Conservation (phyloP, 2,329 filamentous ascomycete genomes). For the Cytospora piceae region DNA sequence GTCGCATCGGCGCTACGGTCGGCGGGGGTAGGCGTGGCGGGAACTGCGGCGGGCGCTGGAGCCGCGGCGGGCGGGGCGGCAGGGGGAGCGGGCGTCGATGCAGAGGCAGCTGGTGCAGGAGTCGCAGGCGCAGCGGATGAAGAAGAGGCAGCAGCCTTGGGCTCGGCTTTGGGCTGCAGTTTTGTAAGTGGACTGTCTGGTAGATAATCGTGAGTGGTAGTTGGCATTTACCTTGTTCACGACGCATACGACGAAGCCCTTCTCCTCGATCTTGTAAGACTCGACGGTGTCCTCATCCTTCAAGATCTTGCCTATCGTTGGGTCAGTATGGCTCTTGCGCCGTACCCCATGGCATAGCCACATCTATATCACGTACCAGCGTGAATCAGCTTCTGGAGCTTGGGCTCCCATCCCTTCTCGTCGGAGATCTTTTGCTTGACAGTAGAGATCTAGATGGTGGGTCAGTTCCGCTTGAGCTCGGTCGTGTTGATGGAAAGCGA, state of each 20-base stretch:
- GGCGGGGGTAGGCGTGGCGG: constrained; percentile 60
- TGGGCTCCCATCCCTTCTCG: constrained; percentile 93
- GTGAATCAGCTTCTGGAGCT: constrained; percentile 95
- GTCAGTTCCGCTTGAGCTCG: constrained; percentile 33
- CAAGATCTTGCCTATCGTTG: constrained; percentile 84
- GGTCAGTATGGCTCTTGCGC: constrained; percentile 35
- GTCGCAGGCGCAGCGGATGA: constrained; percentile 64
- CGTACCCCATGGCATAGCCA: not conserved
- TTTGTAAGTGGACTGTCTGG: constrained; percentile 31
- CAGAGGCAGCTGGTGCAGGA: constrained; percentile 56
- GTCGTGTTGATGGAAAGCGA: constrained; percentile 11
- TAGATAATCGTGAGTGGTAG: constrained; percentile 16
- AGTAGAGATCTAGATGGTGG: constrained; percentile 69
- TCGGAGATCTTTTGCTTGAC: constrained; percentile 91
- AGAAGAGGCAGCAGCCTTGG: constrained; percentile 59
- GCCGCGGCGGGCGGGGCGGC: constrained; percentile 54
- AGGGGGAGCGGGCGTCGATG: constrained; percentile 54
- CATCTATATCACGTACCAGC: constrained; percentile 67
- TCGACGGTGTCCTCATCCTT: constrained; percentile 97
- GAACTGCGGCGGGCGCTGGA: constrained; percentile 49
- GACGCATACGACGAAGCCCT: constrained; percentile 99
- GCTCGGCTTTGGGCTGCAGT: constrained; percentile 69
- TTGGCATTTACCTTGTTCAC: constrained; percentile 77
- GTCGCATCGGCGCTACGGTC: constrained; percentile 44
- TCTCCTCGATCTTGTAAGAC: constrained; percentile 98